Evolutionary conservation across 352 stramenopile genomes (phyloP).

Genomic region (Pythium phragmiticola): DNA sequence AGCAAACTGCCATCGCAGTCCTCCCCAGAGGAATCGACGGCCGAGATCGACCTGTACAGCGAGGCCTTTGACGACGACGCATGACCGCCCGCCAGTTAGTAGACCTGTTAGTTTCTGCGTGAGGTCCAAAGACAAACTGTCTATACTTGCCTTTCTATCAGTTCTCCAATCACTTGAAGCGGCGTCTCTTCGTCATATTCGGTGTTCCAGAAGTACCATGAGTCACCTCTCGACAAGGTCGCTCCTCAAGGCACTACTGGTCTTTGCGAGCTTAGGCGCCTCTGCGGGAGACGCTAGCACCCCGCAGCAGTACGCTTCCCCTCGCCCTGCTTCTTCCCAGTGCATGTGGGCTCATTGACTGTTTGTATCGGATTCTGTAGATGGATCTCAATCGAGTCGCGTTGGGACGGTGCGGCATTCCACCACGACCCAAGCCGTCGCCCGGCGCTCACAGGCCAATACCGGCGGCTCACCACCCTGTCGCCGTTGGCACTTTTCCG

Average conservation of each 20-base stretch:
- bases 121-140: conserved; percentile 1
- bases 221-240: neutral
- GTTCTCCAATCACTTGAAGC: neutral
- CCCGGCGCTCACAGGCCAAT: too few species aligned
- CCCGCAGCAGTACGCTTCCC: neutral
- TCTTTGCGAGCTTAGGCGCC: neutral
- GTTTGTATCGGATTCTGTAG: neutral
- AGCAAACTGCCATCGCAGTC: conserved; percentile 14
- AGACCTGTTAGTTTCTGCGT: neutral
- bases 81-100: neutral
- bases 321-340: neutral
- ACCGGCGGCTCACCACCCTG: conserved; percentile 2
- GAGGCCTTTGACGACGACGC: conserved; percentile 20
- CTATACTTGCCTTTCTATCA: conserved; percentile 1
- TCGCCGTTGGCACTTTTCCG: conserved; percentile 35
- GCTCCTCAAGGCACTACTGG: neutral
- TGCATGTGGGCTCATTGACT: neutral
- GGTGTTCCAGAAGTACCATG: neutral
- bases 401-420: neutral
- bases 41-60: conserved; percentile 19
- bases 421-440: neutral
- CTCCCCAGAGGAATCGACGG: conserved; percentile 14
- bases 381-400: conserved; percentile 9
- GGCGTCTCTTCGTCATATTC: neutral
- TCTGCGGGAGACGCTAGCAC: neutral